phyloP scores from a whole-genome alignment of 306 rosid genomes.

The Mucuna pruriens region DNA sequence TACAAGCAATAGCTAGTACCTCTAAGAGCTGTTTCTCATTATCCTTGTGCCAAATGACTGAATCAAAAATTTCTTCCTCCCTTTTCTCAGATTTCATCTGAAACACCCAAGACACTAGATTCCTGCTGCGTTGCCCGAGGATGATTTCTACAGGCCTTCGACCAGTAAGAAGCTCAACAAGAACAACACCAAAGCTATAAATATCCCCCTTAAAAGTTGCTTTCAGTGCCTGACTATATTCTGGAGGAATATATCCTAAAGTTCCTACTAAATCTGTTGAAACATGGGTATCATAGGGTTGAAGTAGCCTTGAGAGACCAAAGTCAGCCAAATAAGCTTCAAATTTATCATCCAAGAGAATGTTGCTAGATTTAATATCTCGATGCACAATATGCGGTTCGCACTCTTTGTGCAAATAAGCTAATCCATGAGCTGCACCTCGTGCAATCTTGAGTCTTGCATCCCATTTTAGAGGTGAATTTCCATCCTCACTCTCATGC shows the following conservation, averaged over 20 bases:
- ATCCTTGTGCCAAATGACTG: constrained; percentile 57
- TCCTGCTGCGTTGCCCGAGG: constrained; percentile 55
- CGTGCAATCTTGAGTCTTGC: constrained; percentile 62
- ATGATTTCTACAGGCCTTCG: constrained; percentile 66
- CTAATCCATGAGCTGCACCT: constrained; percentile 63
- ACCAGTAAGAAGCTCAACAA: constrained; percentile 65
- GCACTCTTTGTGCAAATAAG: constrained; percentile 67
- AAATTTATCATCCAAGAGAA: constrained; percentile 57
- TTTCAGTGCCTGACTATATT: constrained; percentile 60
- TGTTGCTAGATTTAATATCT: constrained; percentile 72
- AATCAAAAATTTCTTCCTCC: constrained; percentile 58
- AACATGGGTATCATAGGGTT: constrained; percentile 67
- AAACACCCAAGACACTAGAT: constrained; percentile 67
- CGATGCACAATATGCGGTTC: constrained; percentile 69
- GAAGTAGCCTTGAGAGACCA: constrained; percentile 68
- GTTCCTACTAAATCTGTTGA: constrained; percentile 73
- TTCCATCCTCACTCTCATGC: constrained; percentile 57
- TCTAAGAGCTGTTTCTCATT: constrained; percentile 53
- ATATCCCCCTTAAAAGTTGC: constrained; percentile 73
- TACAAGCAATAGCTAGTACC: constrained; percentile 61
- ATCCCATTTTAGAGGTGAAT: constrained; percentile 60
- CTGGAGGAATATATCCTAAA: constrained; percentile 73
- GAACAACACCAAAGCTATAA: constrained; percentile 71
- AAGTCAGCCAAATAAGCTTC: constrained; percentile 73
- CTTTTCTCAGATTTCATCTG: constrained; percentile 59